A percentile compares a stretch with the other conserved stretches of the same genome.
These are phyloP conservation scores for Fusarium verrucosum DNA, from an alignment of 2,329 filamentous ascomycete species.

Conservation along the genomic window DNA sequence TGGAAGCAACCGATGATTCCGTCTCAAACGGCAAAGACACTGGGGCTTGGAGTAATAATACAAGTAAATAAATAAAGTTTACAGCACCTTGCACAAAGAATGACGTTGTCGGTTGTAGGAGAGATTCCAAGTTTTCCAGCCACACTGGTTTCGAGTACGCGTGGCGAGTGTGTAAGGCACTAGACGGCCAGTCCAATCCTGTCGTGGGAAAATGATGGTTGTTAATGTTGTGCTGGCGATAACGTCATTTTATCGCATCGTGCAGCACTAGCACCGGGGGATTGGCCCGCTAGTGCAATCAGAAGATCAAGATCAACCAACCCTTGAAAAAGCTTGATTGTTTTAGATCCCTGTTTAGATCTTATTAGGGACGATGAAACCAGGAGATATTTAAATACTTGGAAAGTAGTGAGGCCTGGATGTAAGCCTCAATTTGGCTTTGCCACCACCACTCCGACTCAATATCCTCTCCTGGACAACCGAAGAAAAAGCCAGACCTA, in stretches of 20 bases:
- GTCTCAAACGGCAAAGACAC: neutral
- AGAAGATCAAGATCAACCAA: conserved; percentile 1
- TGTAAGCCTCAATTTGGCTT: neutral
- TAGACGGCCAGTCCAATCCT: conserved; percentile 23
- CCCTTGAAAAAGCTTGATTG: conserved; percentile 14
- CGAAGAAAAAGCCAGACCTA: too few relatives aligned
- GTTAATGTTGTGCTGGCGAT: conserved; percentile 2
- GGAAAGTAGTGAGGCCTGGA: neutral
- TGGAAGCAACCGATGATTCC: neutral
- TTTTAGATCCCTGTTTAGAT: conserved; percentile 13
- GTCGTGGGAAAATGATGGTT: neutral
- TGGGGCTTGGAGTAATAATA: conserved; percentile 6
- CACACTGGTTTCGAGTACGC: conserved; percentile 25
- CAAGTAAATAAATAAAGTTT: conserved; percentile 17
- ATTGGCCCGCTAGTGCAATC: conserved; percentile 5
- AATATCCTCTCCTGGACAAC: too few relatives aligned
- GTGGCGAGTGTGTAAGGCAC: conserved; percentile 32
- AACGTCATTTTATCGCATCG: conserved; percentile 34
- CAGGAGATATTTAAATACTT: neutral
- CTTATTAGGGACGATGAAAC: neutral
- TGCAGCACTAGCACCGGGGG: conserved; percentile 30
- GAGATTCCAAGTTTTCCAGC: conserved; percentile 41
- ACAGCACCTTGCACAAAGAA: neutral
- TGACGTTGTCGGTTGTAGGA: conserved; percentile 34
- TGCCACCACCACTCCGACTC: conserved; percentile 23